These are phyloP conservation scores for Clavulina sp. DNA, from an alignment of 768 basidiomycete species.

Conservation along the genomic window DNA sequence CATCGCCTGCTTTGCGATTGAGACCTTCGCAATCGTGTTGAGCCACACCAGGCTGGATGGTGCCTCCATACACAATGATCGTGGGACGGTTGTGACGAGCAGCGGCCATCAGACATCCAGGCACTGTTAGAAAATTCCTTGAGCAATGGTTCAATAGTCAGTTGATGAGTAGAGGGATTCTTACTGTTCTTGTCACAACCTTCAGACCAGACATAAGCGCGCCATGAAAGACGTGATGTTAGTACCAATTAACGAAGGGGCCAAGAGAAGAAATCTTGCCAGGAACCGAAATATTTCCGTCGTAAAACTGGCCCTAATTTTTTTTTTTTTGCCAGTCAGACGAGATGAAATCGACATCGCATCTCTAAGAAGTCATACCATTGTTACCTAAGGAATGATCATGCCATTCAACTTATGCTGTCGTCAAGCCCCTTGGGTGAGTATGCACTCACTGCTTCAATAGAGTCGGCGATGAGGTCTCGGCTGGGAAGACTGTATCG, in stretches of 20 bases:
- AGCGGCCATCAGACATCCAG: conserved; percentile 74
- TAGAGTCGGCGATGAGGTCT: conserved; percentile 78
- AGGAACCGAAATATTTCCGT: conserved; percentile 37
- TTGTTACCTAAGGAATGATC: background rate
- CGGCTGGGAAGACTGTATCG: conserved; percentile 62
- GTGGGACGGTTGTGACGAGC: conserved; percentile 77
- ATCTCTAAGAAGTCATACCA: conserved; percentile 1
- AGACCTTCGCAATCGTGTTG: conserved; percentile 61
- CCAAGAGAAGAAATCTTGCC: background rate
- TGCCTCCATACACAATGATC: conserved; percentile 71
- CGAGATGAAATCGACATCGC: background rate
- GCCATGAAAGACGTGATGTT: conserved; percentile 23
- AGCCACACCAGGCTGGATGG: conserved; percentile 61
- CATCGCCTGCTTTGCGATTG: conserved; percentile 61
- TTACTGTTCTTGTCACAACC: conserved; percentile 72
- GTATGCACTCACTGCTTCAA: conserved; percentile 45
- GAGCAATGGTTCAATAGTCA: background rate
- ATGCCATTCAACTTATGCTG: conserved; percentile 14
- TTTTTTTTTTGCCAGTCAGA: conserved; percentile 28
- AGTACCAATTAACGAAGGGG: background rate
- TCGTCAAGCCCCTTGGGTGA: background rate
- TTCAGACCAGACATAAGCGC: too few species aligned
- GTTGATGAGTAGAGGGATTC: conserved; percentile 1
- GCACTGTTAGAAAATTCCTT: conserved; percentile 28
- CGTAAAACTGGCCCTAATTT: conserved; percentile 46